Evolutionary conservation across 768 basidiomycete species (phyloP), one percentile per base, ranked within the genome.

Genomic region (Auricularia sp.): DNA sequence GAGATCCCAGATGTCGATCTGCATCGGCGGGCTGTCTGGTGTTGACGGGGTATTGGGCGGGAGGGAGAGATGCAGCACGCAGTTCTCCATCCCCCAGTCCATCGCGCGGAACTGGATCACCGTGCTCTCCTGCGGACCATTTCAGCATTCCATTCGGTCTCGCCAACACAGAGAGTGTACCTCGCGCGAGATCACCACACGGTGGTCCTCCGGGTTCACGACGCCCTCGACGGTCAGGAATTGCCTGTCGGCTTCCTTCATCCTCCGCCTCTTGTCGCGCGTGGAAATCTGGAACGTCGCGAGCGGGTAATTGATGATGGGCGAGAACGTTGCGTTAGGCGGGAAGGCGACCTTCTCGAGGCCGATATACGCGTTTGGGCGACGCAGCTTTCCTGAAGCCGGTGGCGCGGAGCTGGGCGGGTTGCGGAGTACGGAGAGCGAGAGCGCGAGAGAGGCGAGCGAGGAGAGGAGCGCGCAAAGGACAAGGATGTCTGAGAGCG

Each of bases 61-160:
- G 29, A 72, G 63, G 14, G 69, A 63, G 24, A 73, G 62, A 10
- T 67, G 65, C 24, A 73, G 62, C 18, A 65, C 67, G 64, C 74
- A 75, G 37, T 67, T 66, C 63, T 75, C 73, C 73, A 75, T 73
- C 5, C 74, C 74, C 64, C 70, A 75, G 67, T 75, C 74, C 39
- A 73, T 65, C 8, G 71, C 70, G 35, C 70, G 68, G 62, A 74
- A 75, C 61, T 74, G 73, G 2, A 69, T 69, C 11, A 75, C 64
- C 3, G 74, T 71, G 3, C 71, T 72, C 10, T 69, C 68, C 74
- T 75, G 62, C n/a, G 11, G 7, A 8, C 0, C 39, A 14, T 42
- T 42, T 14, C 11, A 18, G 16, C 24, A 35, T 33, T 59, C 1
- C 54, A 21, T 56, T 11, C 24, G 24, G 10, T 13, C 8, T 13